Base-by-base conservation (phyloP, 768 basidiomycete species). In the Lepiota venenata region DNA sequence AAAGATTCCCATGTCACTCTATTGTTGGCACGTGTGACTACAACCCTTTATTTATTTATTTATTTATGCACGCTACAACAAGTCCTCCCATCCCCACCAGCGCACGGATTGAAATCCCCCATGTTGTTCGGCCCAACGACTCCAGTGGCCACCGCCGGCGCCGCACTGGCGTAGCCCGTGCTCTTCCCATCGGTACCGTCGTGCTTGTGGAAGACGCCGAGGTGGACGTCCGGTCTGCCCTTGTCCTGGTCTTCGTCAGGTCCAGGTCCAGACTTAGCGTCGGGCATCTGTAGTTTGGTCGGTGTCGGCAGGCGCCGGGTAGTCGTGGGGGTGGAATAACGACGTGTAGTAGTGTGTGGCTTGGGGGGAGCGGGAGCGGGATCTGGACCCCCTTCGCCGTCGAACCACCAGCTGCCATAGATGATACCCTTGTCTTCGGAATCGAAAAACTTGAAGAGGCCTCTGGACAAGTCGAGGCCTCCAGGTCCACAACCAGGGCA, bases 391-490 rank as follows among this genome's bases (percentile, higher is more conserved):
- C 64, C 66, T 29, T 64, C 70, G 47, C 63, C 79, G 51, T 70
- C 69, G 71, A 72, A 85, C 59, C 64, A 73, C 88, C 88, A 91
- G 8, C 63, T 59, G 48, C 83, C 85, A 57, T 78, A 77, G 50
- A 91, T 61, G 2, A 86, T 77, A 39, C 89, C 89, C 1, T 46
- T 66, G 37, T 63, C 63, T 45, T 72, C 60, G 16, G 61, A 10
- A 3, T 78, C 81, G 62, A 92, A 88, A 74, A 71, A 79, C 25
- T 35, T 15, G 29, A 52, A 43, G 18, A 52, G 41, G 16, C 50
- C 41, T 14, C 29, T 8, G 16, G 41, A 32, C 7, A 43, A 14
- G 39, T 29, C 37, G 27, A 56, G 52, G 9, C 39, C 42, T 22
- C 25, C 42, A 41, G 53, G 45, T 8, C 21, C 53, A 50, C 50